Conservation (phyloP, 306 rosid species). For the Pyrus betulifolia region DNA sequence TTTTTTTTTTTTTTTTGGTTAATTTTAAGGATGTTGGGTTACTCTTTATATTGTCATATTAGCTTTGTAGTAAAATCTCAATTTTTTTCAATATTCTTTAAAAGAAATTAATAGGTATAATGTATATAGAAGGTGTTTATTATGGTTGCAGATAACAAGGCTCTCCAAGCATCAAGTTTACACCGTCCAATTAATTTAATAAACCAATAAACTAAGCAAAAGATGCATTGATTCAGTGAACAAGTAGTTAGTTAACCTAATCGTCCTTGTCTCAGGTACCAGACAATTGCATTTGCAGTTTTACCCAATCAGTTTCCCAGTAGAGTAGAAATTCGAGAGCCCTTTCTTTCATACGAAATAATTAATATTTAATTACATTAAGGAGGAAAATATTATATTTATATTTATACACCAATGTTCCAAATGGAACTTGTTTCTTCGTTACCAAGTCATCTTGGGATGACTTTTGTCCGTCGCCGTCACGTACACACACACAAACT, state of each 20-base stretch:
- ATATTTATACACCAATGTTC: not conserved
- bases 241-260: not conserved
- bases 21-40: not conserved
- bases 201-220: not conserved
- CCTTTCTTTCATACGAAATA: not conserved
- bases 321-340: not conserved
- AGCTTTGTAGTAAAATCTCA: not conserved
- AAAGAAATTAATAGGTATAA: not conserved
- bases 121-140: not conserved
- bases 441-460: constrained; percentile 6
- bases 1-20: too few species aligned
- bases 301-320: not conserved
- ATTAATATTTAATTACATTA: not conserved
- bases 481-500: not conserved
- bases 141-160: not conserved
- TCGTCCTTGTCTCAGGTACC: not conserved
- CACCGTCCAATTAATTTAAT: not conserved
- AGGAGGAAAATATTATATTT: too few species aligned
- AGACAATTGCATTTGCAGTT: not conserved
- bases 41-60: not conserved
- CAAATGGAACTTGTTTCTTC: not conserved
- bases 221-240: not conserved
- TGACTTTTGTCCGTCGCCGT: constrained; percentile 4
- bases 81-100: not conserved
- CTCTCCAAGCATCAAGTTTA: not conserved